Conservation (phyloP, 2,329 filamentous ascomycete species). For the Aspergillus calidoustus region DNA sequence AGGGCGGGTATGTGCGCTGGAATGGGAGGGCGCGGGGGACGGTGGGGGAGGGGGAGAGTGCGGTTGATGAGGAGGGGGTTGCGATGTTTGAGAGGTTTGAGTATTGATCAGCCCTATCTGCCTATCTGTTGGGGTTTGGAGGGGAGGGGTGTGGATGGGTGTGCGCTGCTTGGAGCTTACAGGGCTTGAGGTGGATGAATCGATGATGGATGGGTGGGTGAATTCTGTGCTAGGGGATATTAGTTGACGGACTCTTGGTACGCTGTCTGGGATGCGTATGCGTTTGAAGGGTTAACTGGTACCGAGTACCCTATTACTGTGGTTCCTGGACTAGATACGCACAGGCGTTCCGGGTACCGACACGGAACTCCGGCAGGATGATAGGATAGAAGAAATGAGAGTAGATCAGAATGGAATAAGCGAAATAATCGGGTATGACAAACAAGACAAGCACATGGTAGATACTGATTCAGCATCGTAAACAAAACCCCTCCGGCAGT, state of each 20-base stretch:
- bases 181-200: no score
- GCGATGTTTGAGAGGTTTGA: slow-evolving; percentile 33
- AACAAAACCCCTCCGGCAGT: background rate
- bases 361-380: background rate
- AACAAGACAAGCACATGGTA: background rate
- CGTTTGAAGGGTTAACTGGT: background rate
- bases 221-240: no score
- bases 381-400: background rate
- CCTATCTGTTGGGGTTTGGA: no score
- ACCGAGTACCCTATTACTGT: background rate
- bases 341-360: background rate
- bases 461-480: background rate
- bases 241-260: no score
- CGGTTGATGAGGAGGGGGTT: slow-evolving; percentile 20
- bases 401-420: background rate
- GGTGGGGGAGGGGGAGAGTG: background rate
- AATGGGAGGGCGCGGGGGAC: slow-evolving; percentile 25
- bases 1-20: slow-evolving; percentile 28
- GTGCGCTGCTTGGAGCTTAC: no score
- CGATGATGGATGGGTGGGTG: no score
- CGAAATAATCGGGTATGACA: background rate
- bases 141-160: no score
- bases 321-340: background rate
- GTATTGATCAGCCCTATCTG: background rate
- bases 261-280: background rate